Percentiles rank a stretch among this genome's conserved stretches.
Conservation (phyloP, 2,329 filamentous ascomycete species). For the Didymella sp. region DNA sequence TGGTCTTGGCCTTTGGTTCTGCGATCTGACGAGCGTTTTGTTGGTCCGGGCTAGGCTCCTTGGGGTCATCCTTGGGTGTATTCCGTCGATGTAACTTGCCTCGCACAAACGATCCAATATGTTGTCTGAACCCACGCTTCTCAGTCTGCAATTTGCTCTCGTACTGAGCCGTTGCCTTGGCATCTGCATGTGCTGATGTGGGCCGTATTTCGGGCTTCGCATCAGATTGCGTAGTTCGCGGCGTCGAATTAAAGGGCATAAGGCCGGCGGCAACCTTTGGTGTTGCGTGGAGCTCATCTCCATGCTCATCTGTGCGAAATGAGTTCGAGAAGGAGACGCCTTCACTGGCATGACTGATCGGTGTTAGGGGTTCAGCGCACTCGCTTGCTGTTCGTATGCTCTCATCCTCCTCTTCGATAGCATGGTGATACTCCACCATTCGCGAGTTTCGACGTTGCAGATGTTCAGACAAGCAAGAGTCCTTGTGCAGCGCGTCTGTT, state of each 20-base stretch:
- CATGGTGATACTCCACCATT: conserved; percentile 33
- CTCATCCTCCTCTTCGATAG: conserved; percentile 51
- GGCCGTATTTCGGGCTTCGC: not conserved
- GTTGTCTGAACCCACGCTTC: conserved; percentile 41
- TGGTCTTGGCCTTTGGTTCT: not conserved
- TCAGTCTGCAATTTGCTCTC: conserved; percentile 26
- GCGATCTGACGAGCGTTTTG: not conserved
- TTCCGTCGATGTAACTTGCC: conserved; percentile 40
- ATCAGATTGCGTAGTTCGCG: not conserved
- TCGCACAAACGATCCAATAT: conserved; percentile 44
- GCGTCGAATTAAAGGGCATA: not conserved
- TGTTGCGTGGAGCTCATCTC: conserved; percentile 28
- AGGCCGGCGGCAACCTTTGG: conserved; percentile 19
- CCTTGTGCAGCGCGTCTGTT: conserved; percentile 31
- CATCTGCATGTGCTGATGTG: conserved; percentile 8
- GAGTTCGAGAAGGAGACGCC: conserved; percentile 35
- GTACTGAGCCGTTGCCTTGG: conserved; percentile 7
- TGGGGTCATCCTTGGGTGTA: conserved; percentile 30
- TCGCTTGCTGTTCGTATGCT: conserved; percentile 50
- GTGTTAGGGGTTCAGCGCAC: conserved; percentile 50
- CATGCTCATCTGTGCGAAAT: conserved; percentile 39
- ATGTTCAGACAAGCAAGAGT: conserved; percentile 29
- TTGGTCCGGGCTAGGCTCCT: not conserved
- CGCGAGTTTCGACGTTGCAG: conserved; percentile 39
- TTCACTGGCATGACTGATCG: conserved; percentile 47